phyloP scores from a whole-genome alignment of 495 filamentous ascomycete species.

The Podospora didyma region DNA sequence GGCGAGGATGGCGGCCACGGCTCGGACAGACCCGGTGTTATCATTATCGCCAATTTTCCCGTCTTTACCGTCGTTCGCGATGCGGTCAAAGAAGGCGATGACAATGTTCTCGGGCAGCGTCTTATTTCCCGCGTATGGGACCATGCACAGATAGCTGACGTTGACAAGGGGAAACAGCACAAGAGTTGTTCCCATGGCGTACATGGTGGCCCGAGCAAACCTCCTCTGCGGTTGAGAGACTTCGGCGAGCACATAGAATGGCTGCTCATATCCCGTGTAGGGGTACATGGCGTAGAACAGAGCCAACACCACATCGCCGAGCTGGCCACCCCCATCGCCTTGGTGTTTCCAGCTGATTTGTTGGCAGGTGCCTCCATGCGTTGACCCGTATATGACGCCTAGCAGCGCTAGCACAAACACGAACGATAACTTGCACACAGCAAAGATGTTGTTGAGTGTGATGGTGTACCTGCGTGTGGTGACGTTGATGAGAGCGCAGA shows the following conservation, averaged over 20 bases:
- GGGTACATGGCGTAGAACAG: conserved; percentile 13
- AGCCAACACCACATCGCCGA: conserved; percentile 9
- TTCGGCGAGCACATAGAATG: conserved; percentile 12
- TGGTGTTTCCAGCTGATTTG: conserved; percentile 2
- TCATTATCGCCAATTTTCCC: background rate
- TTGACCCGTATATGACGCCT: conserved; percentile 8
- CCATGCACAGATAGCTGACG: conserved; percentile 9
- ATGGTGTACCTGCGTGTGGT: background rate
- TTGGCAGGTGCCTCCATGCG: conserved; percentile 1
- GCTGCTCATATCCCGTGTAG: conserved; percentile 14
- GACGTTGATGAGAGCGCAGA: conserved; percentile 2
- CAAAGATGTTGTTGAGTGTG: conserved; percentile 2
- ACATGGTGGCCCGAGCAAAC: background rate
- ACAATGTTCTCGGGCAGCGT: conserved; percentile 3
- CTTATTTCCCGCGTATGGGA: background rate
- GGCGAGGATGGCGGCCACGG: background rate
- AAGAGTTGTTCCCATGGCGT: background rate
- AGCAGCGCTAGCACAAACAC: background rate
- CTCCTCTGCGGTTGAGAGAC: background rate
- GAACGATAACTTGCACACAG: background rate
- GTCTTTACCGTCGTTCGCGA: background rate
- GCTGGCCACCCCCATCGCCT: background rate
- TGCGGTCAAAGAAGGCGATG: conserved; percentile 1
- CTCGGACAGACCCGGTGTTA: background rate
- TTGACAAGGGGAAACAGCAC: conserved; percentile 7